Evolutionary conservation across 2,329 filamentous ascomycete species (phyloP).

Genomic region (Colletotrichum eremochloae): DNA sequence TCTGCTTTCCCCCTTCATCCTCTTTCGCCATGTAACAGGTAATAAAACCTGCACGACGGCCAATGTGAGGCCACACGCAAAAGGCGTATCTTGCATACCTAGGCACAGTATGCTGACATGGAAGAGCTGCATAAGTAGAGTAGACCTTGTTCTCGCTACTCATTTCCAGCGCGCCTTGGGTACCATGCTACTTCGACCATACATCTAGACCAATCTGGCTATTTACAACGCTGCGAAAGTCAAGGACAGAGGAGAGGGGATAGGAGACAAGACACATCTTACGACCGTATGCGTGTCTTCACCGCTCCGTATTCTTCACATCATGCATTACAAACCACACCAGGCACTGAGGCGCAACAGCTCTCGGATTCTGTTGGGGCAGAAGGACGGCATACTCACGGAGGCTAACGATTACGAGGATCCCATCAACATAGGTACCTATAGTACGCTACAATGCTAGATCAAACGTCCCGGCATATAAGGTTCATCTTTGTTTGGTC

Average conservation of each 20-base stretch:
- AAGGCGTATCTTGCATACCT: slow-evolving; percentile 18
- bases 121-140: slow-evolving; percentile 1
- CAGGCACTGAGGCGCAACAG: background rate
- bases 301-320: background rate
- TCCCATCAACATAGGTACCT: background rate
- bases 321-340: background rate
- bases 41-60: slow-evolving; percentile 2
- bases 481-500: no score
- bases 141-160: background rate
- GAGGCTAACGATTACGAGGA: background rate
- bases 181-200: slow-evolving; percentile 10
- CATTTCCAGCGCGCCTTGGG: background rate
- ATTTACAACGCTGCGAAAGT: background rate
- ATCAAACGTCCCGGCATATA: background rate
- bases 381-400: background rate
- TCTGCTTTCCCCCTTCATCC: background rate
- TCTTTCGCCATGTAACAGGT: background rate
- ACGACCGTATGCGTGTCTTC: background rate
- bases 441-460: background rate
- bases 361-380: background rate
- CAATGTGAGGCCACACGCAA: slow-evolving; percentile 1
- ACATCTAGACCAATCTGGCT: slow-evolving; percentile 5
- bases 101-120: slow-evolving; percentile 6
- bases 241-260: background rate
- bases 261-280: background rate